A percentile compares a stretch with the other conserved stretches of the same genome.
phyloP scores from a whole-genome alignment of 2,329 filamentous ascomycete genomes.

The Hypoxylon sp. region DNA sequence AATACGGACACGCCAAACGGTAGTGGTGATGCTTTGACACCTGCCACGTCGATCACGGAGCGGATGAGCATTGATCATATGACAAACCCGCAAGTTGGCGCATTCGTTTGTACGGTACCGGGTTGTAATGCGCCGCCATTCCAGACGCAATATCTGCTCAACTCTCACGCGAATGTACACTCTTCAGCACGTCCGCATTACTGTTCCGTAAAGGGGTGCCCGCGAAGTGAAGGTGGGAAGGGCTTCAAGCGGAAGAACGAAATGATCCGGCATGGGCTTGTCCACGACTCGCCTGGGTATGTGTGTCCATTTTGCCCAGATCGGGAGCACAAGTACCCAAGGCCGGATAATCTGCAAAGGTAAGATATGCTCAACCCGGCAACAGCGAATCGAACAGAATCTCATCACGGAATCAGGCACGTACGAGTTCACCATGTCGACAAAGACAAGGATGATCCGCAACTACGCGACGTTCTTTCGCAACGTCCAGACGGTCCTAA shows the following conservation, averaged over 20 bases:
- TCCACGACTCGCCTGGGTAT: constrained; percentile 95
- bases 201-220: constrained; percentile 73
- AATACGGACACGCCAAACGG: constrained; percentile 64
- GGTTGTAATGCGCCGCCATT: constrained; percentile 82
- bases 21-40: constrained; percentile 62
- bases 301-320: constrained; percentile 97
- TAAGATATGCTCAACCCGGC: constrained; percentile 59
- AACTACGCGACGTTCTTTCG: constrained; percentile 84
- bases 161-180: constrained; percentile 83
- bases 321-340: constrained; percentile 92
- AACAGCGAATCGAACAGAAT: constrained; percentile 7
- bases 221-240: constrained; percentile 74
- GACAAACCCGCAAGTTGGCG: constrained; percentile 64
- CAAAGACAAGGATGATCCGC: constrained; percentile 88
- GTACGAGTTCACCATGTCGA: constrained; percentile 93
- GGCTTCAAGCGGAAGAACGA: constrained; percentile 82
- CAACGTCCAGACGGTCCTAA: constrained; percentile 88
- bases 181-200: constrained; percentile 76
- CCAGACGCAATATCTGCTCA: constrained; percentile 82
- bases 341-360: constrained; percentile 96
- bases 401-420: constrained; percentile 70
- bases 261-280: constrained; percentile 84
- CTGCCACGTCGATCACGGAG: constrained; percentile 62
- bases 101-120: constrained; percentile 70
- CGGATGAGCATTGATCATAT: constrained; percentile 72